Base-by-base conservation (phyloP, 163 green algal species). In the Coccomyxa subellipsoidea region DNA sequence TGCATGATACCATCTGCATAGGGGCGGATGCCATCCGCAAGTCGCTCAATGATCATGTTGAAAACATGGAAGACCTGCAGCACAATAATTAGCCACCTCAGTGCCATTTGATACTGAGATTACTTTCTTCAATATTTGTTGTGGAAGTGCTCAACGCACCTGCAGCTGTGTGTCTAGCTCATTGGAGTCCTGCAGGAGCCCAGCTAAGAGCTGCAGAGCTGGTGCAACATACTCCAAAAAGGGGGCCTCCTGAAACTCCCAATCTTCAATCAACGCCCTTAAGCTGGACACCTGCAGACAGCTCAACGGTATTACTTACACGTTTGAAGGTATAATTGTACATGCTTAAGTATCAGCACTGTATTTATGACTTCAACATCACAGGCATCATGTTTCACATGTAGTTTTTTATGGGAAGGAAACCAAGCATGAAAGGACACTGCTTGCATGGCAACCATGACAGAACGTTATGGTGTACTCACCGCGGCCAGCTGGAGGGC, bases 161-260 rank as follows among this genome's bases (percentile, higher is more conserved):
- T 93, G 89, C 2, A 94, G 90, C 77, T 96, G 93, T 1, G 92
- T 93, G 84, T 98, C 94, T 70, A 96, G 91, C 73, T 98, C 93
- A 7, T 84, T 70, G 1, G 84, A 81, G 0, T 32, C 31, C 21
- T 82, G 53, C 82, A 96, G 79, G 53, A 93, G 78, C 32, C 3
- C 80, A 4, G 84, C 81, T 34, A 96, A 84, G 36, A 83, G 84
- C 47, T 89, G 78, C 39, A 96, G 83, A 77, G 77, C 83, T 39
- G 72, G 38, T 1, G 77, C 81, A 78, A 92, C 85, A 83, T 87
- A 87, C 29, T 83, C 72, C 70, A 84, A 35, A 71, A 96, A 95
- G 15, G 79, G 38, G 21, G 73, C 83, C 69, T 90, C 90, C 15
- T 92, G 78, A 81, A 93, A 93, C 18, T 89, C 88, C 89, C 94